phyloP scores from a whole-genome alignment of 257 asterid species.

The Jasminum sambac region DNA sequence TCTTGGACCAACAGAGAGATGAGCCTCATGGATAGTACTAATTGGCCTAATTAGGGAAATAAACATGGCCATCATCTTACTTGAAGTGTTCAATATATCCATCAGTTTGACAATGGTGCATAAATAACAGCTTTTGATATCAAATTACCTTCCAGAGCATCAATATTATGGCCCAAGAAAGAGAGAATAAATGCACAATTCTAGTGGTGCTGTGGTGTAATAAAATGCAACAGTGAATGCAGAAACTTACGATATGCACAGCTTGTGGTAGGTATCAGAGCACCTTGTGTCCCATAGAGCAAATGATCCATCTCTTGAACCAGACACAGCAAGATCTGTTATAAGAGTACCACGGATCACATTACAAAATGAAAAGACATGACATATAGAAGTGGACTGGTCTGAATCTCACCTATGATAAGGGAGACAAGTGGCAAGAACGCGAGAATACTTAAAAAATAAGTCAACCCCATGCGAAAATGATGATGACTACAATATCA shows the following conservation, averaged over 20 bases:
- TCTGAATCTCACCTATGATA: background rate
- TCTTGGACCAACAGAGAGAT: conserved; percentile 52
- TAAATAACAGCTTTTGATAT: background rate
- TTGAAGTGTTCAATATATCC: background rate
- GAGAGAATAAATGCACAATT: background rate
- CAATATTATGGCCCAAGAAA: background rate
- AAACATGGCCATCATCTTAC: conserved; percentile 2
- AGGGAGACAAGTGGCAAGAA: background rate
- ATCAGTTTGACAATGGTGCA: background rate
- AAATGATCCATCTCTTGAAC: conserved; percentile 94
- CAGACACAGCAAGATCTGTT: conserved; percentile 73
- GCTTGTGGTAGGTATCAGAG: conserved; percentile 38
- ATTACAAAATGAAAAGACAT: background rate
- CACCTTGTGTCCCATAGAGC: conserved; percentile 92
- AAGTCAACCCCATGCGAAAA: background rate
- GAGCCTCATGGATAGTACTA: conserved; percentile 65
- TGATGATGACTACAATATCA: background rate
- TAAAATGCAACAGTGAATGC: conserved; percentile 9
- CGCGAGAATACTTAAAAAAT: background rate
- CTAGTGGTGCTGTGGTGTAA: conserved; percentile 1
- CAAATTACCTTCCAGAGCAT: background rate
- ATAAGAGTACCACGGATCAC: conserved; percentile 2
- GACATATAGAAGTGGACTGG: background rate
- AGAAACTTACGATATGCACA: conserved; percentile 54
- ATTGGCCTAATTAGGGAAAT: conserved; percentile 49